Evolutionary conservation across 202 grass and related monocot genomes (phyloP), one percentile per base, ranked within the genome.

Genomic region (Zizania palustris): DNA sequence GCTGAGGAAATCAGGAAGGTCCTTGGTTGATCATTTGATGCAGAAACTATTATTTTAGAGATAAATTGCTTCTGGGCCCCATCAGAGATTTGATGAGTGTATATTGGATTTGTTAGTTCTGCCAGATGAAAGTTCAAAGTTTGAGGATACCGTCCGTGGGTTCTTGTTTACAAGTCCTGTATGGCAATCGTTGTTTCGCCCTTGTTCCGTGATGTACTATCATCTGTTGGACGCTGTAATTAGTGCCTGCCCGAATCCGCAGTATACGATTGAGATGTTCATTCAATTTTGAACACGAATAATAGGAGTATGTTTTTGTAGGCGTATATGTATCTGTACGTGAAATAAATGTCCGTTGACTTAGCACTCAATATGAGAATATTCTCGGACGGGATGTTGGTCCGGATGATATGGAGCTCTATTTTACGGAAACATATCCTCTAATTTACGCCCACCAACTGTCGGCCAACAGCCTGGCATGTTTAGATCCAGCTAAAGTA

Each of bases 1-100:
- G 80, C 84, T 41, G 85, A 79, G 55, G 88, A 90, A 80, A 45
- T 93, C 16, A 93, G 58, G 78, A 80, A 90, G 44, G 81, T 84
- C 22, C 66, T 93, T 51, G 75, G 49, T 69, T 85, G 58, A 85
- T 74, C 11, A 72, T 42, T 74, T 65, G 40, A 71, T 81, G 64
- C n/a, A 13, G 40, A 67, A 70, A 55, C 22, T 39, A 8, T 71
- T 63, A 41, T 80, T 50, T 36, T 14, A 63, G 55, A 44, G 55
- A 50, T 10, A 69, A 45, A 56, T 70, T 43, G 9, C 36, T 72
- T 64, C 71, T 57, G 35, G 57, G 55, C 11, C 56, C 49, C 3
- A 9, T 69, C 56, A 1, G 5, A 39, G 64, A 34, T 56, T 69
- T 69, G 61, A 75, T 43, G 16, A 70, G 78, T 82, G 41, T 65